Evolutionary conservation across 2,329 filamentous ascomycete genomes (phyloP).

Genomic region (Claviceps sp.): DNA sequence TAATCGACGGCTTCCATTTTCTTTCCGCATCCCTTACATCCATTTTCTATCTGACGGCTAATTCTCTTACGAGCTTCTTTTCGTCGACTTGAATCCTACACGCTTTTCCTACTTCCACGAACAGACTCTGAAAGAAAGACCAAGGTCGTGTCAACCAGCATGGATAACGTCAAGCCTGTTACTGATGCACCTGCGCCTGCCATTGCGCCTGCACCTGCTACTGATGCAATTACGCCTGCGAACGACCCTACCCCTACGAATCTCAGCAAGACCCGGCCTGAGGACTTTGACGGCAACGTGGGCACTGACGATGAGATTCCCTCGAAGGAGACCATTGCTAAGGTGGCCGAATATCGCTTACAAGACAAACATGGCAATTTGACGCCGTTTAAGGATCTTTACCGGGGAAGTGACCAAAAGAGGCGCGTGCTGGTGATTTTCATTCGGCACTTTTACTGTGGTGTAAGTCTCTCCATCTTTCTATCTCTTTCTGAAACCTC

Average conservation of each 20-base stretch:
- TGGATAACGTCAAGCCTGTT: background rate
- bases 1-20: no score
- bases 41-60: no score
- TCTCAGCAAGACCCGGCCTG: slow-evolving; percentile 26
- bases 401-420: slow-evolving; percentile 39
- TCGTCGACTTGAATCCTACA: no score
- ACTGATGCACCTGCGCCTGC: background rate
- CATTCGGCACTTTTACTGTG: slow-evolving; percentile 69
- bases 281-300: slow-evolving; percentile 44
- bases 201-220: background rate
- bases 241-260: background rate
- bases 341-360: slow-evolving; percentile 42
- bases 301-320: slow-evolving; percentile 43
- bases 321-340: slow-evolving; percentile 31
- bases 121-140: no score
- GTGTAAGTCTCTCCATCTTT: slow-evolving; percentile 36
- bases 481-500: no score
- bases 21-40: no score
- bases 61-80: no score
- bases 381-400: slow-evolving; percentile 49
- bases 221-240: background rate
- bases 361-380: slow-evolving; percentile 48
- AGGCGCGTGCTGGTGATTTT: slow-evolving; percentile 57
- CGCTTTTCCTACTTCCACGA: no score
- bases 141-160: background rate